Conservation (phyloP, 495 filamentous ascomycete species). For the Aeminium ludgeri region DNA sequence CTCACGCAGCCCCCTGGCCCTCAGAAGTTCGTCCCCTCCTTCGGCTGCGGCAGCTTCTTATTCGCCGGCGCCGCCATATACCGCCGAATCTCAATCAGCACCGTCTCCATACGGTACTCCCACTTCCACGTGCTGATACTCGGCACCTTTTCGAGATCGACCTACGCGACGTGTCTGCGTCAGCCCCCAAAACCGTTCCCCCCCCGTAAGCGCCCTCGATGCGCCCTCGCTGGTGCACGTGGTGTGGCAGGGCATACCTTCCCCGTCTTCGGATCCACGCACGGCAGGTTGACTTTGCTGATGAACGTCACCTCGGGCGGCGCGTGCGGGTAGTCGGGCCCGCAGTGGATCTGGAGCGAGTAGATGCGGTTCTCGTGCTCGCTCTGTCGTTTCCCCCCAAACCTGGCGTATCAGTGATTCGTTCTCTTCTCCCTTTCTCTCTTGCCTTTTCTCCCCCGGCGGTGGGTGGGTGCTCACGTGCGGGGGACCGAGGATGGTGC, state of each 20-base stretch:
- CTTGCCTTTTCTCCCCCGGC: no score
- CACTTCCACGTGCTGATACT: constrained; percentile 79
- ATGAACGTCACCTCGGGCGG: constrained; percentile 83
- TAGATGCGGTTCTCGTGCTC: constrained; percentile 98
- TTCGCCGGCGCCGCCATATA: constrained; percentile 88
- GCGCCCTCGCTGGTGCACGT: neutral
- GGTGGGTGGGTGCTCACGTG: constrained; percentile 45
- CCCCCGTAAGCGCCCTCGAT: no score
- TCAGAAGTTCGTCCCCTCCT: constrained; percentile 53
- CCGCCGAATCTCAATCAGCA: constrained; percentile 78
- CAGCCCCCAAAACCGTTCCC: no score
- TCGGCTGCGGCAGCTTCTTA: constrained; percentile 89
- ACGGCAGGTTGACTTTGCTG: constrained; percentile 86
- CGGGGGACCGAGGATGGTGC: constrained; percentile 89
- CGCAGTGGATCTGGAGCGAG: constrained; percentile 93
- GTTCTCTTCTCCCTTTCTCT: no score
- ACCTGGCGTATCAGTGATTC: no score
- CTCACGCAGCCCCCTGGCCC: no score
- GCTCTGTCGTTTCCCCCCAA: constrained; percentile 37
- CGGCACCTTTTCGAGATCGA: constrained; percentile 66
- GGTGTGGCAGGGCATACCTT: constrained; percentile 32
- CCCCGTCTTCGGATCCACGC: constrained; percentile 64
- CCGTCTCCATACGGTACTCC: constrained; percentile 82
- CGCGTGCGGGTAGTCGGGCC: constrained; percentile 68
- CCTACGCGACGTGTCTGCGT: no score